Evolutionary conservation across 805 yeast species (phyloP), one percentile per base, ranked within the genome.

Genomic region (Candida railenensis): DNA sequence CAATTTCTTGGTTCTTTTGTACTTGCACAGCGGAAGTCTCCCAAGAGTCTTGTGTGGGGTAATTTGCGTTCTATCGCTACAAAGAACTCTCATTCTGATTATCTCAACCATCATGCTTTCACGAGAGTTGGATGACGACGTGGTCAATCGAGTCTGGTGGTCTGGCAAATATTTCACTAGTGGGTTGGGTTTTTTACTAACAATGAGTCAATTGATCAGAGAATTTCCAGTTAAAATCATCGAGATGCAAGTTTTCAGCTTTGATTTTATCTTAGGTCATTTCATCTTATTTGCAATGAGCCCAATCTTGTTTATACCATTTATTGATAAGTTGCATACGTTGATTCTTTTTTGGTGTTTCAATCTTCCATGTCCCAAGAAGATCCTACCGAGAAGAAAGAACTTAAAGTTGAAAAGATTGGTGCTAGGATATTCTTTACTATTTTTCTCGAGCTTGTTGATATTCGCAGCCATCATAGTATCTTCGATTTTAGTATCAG

Each of bases 101-200:
- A 58, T 66, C 2, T 58, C 67, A 28, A 45, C 69, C 9, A 25
- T 66, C 7, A 51, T 64, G 1, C 53, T 77, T 18, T 69, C 77
- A 1, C 59, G 76, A 47, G 83, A 78, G 51, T 53, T 72, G 43
- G 60, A 58, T 25, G 70, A 64, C 20, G 76, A 74, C 49, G 53
- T 56, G 37, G 53, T 74, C 1, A 76, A 78, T 48, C 49, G 66
- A 34, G 74, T 79, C 0, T 78, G 82, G 81, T 78, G 82, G 81
- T 71, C 80, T 1, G 82, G 82, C 0, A 67, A 65, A 42, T 78
- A 82, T 82, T 49, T 67, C 18, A 55, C 53, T 2, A 58, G 66
- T 21, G 73, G 69, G 3, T 49, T 71, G 11, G 78, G 78, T 3
- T 42, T 39, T 25, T 60, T 65, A 58, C 53, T 60, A 20, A 49